Evolutionary conservation across 2,329 filamentous ascomycete species (phyloP).

Genomic region (Amauroascus niger): DNA sequence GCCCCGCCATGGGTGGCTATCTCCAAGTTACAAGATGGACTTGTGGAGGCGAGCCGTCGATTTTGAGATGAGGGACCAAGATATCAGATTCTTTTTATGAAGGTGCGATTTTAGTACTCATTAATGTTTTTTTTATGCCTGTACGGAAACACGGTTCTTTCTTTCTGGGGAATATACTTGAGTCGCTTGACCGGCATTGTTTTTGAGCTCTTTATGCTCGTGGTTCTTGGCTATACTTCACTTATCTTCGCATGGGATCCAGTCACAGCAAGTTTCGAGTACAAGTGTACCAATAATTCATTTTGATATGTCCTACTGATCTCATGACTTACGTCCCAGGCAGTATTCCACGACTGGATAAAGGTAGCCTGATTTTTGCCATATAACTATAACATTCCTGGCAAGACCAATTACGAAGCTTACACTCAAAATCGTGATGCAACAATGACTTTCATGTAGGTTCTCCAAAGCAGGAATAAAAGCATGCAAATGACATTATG

Average conservation of each 20-base stretch:
- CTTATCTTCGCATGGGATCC: background rate
- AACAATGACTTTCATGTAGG: background rate
- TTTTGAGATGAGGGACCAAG: background rate
- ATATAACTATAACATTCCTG: too few species aligned
- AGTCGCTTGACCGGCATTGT: too few species aligned
- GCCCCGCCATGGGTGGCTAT: conserved; percentile 70
- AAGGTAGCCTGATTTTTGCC: too few species aligned
- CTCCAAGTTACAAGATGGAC: conserved; percentile 63
- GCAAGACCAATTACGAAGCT: too few species aligned
- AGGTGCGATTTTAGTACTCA: background rate
- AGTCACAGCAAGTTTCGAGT: background rate
- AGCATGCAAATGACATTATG: background rate
- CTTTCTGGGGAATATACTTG: background rate
- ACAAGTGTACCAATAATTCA: background rate
- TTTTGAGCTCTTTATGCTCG: background rate
- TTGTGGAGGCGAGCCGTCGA: conserved; percentile 68
- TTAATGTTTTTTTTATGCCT: background rate
- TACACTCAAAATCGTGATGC: too few species aligned
- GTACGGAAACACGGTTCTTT: background rate
- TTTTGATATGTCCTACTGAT: too few species aligned
- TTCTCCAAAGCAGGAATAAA: background rate
- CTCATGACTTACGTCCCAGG: too few species aligned
- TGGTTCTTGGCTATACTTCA: background rate
- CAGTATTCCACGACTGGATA: too few species aligned
- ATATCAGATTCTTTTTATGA: background rate